These are phyloP conservation scores for Hypoxylon sp. DNA, from an alignment of 2,329 filamentous ascomycete genomes.

Conservation along the genomic window DNA sequence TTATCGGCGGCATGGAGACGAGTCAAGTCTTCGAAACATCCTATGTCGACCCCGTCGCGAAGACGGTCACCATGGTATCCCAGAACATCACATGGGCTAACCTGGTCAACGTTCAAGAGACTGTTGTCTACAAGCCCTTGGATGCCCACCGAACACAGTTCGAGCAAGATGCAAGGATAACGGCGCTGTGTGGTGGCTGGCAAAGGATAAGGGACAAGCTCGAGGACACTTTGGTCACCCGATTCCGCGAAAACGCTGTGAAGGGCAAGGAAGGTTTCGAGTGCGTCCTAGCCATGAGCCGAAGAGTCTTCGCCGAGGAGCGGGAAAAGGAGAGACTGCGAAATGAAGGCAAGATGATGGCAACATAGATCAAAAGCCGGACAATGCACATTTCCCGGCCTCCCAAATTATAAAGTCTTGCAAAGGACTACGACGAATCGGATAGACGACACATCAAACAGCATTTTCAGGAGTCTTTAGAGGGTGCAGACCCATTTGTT, in stretches of 20 bases:
- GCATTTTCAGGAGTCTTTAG: slow-evolving; percentile 50
- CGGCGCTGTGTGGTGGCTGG: slow-evolving; percentile 95
- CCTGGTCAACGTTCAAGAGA: slow-evolving; percentile 92
- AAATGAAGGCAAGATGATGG: slow-evolving; percentile 53
- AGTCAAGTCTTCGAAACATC: slow-evolving; percentile 95
- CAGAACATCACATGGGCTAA: slow-evolving; percentile 96
- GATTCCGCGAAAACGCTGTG: slow-evolving; percentile 91
- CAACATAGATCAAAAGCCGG: slow-evolving; percentile 36
- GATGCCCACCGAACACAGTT: slow-evolving; percentile 79
- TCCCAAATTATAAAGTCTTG: slow-evolving; percentile 18
- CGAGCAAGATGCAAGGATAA: slow-evolving; percentile 90
- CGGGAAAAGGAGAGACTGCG: slow-evolving; percentile 71
- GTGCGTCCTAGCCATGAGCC: slow-evolving; percentile 91
- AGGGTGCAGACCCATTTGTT: slow-evolving; percentile 34
- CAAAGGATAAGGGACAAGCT: slow-evolving; percentile 97
- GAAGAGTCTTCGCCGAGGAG: slow-evolving; percentile 92
- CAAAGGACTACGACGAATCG: slow-evolving; percentile 33
- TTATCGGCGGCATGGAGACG: slow-evolving; percentile 84
- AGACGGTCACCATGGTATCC: slow-evolving; percentile 96
- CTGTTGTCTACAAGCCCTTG: slow-evolving; percentile 84
- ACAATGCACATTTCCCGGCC: neutral
- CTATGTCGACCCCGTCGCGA: slow-evolving; percentile 86
- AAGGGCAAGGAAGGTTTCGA: slow-evolving; percentile 97
- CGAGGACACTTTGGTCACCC: slow-evolving; percentile 89
- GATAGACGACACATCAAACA: slow-evolving; percentile 30